Conservation (phyloP, 495 filamentous ascomycete species). For the Bathelium albidoporum region DNA sequence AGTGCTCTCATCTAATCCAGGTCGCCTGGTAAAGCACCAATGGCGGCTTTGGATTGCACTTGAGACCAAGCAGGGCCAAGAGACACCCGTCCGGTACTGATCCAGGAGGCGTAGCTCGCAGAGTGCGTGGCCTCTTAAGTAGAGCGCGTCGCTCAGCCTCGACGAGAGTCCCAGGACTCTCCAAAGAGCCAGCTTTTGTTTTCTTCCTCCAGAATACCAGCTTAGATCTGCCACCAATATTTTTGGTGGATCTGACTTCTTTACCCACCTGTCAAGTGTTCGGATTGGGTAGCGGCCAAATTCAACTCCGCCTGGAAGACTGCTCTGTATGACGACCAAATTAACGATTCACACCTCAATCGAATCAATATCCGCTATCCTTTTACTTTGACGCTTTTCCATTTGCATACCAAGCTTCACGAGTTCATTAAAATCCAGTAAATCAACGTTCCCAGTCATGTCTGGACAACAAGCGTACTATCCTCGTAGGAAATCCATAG, state of each 20-base stretch:
- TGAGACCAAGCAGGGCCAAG: neutral
- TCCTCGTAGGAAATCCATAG: neutral
- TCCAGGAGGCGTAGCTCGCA: neutral
- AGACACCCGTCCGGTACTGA: neutral
- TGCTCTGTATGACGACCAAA: neutral
- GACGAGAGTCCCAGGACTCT: neutral
- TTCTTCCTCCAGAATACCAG: neutral
- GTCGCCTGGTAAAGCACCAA: neutral
- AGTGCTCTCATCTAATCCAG: neutral
- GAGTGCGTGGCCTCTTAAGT: constrained; percentile 2
- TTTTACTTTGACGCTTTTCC: neutral
- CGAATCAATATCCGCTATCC: neutral
- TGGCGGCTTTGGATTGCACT: neutral
- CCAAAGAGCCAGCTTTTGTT: neutral
- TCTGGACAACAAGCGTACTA: constrained; percentile 1
- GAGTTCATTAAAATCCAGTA: neutral
- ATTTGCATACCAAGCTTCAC: neutral
- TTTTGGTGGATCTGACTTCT: neutral
- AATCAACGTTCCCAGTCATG: neutral
- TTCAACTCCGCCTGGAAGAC: neutral
- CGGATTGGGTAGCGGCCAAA: neutral
- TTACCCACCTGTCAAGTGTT: neutral
- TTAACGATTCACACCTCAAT: neutral
- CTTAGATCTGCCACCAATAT: neutral
- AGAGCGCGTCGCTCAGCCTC: neutral